Conservation (phyloP, 1,139 yeast genomes). For the Scheffersomyces illinoinensis region DNA sequence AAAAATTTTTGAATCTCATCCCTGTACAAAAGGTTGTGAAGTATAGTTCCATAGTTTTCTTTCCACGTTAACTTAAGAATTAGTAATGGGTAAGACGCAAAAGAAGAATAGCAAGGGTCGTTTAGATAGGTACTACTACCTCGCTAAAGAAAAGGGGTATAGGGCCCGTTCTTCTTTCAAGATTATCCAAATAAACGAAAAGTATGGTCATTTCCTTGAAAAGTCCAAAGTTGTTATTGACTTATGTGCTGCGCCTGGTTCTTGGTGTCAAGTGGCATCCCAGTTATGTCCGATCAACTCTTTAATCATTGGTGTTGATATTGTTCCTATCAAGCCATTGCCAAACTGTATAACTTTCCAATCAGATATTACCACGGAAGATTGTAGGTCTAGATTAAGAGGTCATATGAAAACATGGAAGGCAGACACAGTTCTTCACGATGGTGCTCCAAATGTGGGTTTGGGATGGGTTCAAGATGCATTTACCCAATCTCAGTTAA, state of each 20-base stretch:
- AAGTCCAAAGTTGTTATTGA: constrained; percentile 97
- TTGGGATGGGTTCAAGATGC: constrained; percentile 99
- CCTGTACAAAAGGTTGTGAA: background rate
- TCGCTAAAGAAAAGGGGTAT: constrained; percentile 97
- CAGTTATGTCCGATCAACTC: constrained; percentile 91
- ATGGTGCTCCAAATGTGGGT: constrained; percentile 99
- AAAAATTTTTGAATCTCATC: constrained; percentile 12
- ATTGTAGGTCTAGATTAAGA: constrained; percentile 88
- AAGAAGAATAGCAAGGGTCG: constrained; percentile 99
- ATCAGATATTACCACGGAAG: constrained; percentile 96
- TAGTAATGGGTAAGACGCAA: constrained; percentile 82
- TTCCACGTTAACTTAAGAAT: no score
- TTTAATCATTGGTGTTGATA: constrained; percentile 94
- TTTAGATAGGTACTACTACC: constrained; percentile 92
- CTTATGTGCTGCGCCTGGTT: constrained; percentile 99
- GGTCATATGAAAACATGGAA: constrained; percentile 99
- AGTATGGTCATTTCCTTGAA: constrained; percentile 92
- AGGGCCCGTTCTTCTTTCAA: constrained; percentile 99
- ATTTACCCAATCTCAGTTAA: constrained; percentile 93
- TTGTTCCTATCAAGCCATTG: constrained; percentile 92
- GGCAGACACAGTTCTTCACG: constrained; percentile 96
- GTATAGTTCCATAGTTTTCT: background rate
- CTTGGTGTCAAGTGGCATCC: constrained; percentile 99
- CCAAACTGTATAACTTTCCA: constrained; percentile 95
- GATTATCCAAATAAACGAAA: constrained; percentile 91